Evolutionary conservation across 2,329 filamentous ascomycete genomes (phyloP), one percentile per base, ranked within the genome.

Genomic region (Diplocarpon mali): DNA sequence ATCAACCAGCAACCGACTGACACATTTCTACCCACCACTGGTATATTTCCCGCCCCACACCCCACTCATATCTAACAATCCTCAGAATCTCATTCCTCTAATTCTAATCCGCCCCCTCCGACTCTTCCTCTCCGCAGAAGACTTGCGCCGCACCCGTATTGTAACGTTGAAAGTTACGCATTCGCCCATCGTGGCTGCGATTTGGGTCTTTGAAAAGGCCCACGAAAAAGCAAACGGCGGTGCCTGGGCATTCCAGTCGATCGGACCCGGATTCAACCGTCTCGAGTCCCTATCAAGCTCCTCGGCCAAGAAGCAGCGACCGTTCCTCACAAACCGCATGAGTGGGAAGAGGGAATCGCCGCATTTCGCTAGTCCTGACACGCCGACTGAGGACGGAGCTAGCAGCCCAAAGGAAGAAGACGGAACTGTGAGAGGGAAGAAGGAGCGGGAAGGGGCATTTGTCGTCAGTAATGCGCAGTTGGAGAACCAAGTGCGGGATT

Each of bases 71-170:
- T 37, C 37, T 46, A 37, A 47, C 42, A 27, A 12, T 20, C 36
- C 45, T 70, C 47, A 75, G 71, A 92, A 90, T 61, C 72, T 92
- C 32, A 68, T 90, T 36, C 80, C 85, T 7, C 69, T 89, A 44
- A 64, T 81, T 51, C 70, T 82, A 49, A 79, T 89, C 58, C 76
- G 85, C 13, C 85, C 85, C 0, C 69, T 87, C 47, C 74, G 83
- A 46, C 69, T 89, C 36, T 70, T 87, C 52, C 61, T 87, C 40
- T 71, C 79, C 6, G 73, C 78, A 2, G 74, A 80, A 50, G 67
- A 72, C 47, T 73, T 89, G 53, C 79, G 85, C 38, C 67, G 67
- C 20, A 70, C 69, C 14, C 72, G 78, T 37, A 82, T 83, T 49
- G 46, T 75, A 35, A 66, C 82, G n/a, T 69, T 83, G 44, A 78